Base-by-base conservation (phyloP, 177 flowering plant species). In the Telopea speciosissima region DNA sequence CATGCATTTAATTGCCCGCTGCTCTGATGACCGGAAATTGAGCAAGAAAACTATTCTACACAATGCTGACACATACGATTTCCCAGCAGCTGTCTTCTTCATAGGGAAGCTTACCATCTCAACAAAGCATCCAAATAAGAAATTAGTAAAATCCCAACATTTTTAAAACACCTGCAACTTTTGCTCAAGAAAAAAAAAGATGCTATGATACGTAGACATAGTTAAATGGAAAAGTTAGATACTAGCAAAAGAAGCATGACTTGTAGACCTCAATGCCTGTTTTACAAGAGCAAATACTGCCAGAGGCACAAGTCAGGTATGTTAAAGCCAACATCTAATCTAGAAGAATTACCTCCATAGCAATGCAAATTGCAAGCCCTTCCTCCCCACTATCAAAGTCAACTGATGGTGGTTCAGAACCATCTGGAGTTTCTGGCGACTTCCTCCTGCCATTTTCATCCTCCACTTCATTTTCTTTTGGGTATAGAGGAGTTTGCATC, bases 331-430 rank as follows among this genome's bases (percentile, higher is more conserved):
- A 36, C 5, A 36, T 36, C 8, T 3, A 3, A 36, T 36, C 40
- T 36, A 36, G 52, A 66, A 61, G 24, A 11, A 72, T 68, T 85
- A 96, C 98, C 97, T 96, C 98, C 1, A 75, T 71, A 10, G 92
- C 95, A 69, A 93, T 84, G 64, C 91, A 88, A 73, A 96, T 85
- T 7, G 92, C 98, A 70, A 93, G 97, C 65, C 98, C 99, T 81
- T 91, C 99, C 67, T 93, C 90, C 31, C 85, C 87, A 67, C 84
- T 68, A 68, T 87, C 93, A 68, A 89, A 75, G 58, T 78, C 83
- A 71, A 70, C 58, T 45, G 84, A 76, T 73, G 75, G 62, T 65
- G 78, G 70, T 12, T 44, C 70, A 25, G 74, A 73, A 67, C 54
- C 63, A 64, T 79, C 80, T 26, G 60, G 16, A 13, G 59, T 71